Percentiles rank a stretch among this genome's conserved stretches.
Conservation (phyloP, 768 basidiomycete genomes). For the Pilatotrama ljubarskyi region DNA sequence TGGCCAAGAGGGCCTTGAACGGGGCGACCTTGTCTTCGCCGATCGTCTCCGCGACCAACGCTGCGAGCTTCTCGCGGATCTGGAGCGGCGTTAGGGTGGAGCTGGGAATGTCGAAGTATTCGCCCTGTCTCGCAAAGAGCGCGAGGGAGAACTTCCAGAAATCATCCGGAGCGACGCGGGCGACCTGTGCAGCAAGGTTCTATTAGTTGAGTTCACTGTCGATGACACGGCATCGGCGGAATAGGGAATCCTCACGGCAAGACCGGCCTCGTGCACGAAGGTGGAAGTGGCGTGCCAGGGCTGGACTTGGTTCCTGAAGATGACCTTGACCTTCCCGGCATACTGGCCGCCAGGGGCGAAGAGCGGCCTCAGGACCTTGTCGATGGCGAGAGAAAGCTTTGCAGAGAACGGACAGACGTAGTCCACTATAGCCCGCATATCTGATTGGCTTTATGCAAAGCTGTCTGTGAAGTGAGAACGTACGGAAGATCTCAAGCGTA, state of each 20-base stretch:
- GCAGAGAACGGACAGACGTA: constrained; percentile 85
- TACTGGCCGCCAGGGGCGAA: constrained; percentile 61
- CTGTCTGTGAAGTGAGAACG: constrained; percentile 26
- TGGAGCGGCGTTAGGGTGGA: constrained; percentile 66
- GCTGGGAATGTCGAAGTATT: constrained; percentile 79
- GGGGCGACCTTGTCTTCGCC: constrained; percentile 48
- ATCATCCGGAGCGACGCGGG: constrained; percentile 66
- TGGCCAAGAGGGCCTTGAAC: constrained; percentile 61
- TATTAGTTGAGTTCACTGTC: not conserved
- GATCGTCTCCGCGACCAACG: constrained; percentile 55
- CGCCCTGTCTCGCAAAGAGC: constrained; percentile 70
- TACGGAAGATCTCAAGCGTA: constrained; percentile 78
- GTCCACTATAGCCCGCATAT: constrained; percentile 54
- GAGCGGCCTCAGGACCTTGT: constrained; percentile 59
- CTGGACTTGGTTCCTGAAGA: constrained; percentile 71
- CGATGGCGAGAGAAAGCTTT: constrained; percentile 60
- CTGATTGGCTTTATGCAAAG: not conserved
- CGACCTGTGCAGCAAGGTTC: constrained; percentile 47
- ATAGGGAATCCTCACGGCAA: constrained; percentile 55
- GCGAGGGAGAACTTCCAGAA: constrained; percentile 76
- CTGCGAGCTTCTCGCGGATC: constrained; percentile 72
- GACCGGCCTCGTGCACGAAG: constrained; percentile 75
- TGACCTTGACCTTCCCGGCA: constrained; percentile 69
- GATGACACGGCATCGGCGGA: not conserved
- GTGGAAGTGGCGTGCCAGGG: constrained; percentile 82